A percentile compares a stretch with the other conserved stretches of the same genome.
Evolutionary conservation across 202 grass and related monocot genomes (phyloP).

Genomic region (Cymbopogon flexuosus): DNA sequence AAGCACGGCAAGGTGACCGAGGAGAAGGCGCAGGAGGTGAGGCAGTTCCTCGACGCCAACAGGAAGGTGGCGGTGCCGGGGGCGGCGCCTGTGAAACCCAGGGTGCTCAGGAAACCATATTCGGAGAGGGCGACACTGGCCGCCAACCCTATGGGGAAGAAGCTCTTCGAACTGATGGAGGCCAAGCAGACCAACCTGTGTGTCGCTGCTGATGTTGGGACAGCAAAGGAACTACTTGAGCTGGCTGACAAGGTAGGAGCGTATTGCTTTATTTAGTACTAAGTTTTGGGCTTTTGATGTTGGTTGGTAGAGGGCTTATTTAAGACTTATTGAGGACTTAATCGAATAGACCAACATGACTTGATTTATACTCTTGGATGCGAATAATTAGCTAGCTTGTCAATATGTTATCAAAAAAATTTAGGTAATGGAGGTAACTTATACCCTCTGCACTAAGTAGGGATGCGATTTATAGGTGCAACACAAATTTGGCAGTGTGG

Average conservation of each 20-base stretch:
- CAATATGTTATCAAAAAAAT: not conserved
- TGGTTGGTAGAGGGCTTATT: not conserved
- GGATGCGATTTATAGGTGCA: not conserved
- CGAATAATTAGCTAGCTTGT: not conserved
- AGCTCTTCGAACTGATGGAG: conserved; percentile 87
- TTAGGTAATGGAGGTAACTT: not conserved
- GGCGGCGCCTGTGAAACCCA: not conserved
- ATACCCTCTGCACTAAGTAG: not conserved
- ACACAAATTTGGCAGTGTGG: too few species aligned
- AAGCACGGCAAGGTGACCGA: conserved; percentile 48
- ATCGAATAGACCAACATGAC: not conserved
- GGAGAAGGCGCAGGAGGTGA: conserved; percentile 76
- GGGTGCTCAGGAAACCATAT: conserved; percentile 37
- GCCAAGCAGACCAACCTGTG: conserved; percentile 83
- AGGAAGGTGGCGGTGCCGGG: conserved; percentile 62
- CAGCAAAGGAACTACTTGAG: conserved; percentile 71
- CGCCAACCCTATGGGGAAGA: conserved; percentile 72
- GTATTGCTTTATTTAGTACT: not conserved
- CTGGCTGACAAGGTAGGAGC: conserved; percentile 65
- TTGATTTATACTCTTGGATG: not conserved
- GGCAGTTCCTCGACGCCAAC: conserved; percentile 67
- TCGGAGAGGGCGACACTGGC: conserved; percentile 49
- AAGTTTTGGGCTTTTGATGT: not conserved
- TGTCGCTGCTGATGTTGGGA: conserved; percentile 80
- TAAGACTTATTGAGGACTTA: not conserved